phyloP scores from a whole-genome alignment of 805 yeast species.

The Starmerella potacharoeniae region DNA sequence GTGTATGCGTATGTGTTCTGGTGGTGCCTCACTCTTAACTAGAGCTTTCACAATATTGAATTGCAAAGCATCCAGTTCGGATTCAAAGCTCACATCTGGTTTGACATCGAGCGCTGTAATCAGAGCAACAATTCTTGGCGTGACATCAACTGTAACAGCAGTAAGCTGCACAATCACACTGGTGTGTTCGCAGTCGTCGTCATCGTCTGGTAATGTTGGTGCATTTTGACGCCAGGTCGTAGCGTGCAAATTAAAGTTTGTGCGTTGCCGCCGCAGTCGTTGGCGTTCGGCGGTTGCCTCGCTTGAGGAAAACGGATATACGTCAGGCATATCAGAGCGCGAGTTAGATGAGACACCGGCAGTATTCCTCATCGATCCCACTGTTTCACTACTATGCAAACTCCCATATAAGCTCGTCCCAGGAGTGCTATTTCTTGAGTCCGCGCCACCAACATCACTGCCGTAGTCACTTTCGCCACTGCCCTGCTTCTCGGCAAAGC shows the following conservation, averaged over 20 bases:
- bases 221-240: conserved; percentile 17
- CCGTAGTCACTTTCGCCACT: background rate
- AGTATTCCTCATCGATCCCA: background rate
- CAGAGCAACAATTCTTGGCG: conserved; percentile 37
- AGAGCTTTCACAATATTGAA: conserved; percentile 42
- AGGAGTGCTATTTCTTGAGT: background rate
- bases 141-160: conserved; percentile 35
- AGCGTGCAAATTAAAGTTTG: conserved; percentile 9
- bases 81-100: conserved; percentile 34
- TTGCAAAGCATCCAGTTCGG: conserved; percentile 56
- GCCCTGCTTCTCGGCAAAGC: background rate
- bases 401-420: background rate
- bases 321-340: conserved; percentile 1
- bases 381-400: background rate
- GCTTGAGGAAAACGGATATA: conserved; percentile 10
- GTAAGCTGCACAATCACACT: conserved; percentile 47
- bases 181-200: conserved; percentile 33
- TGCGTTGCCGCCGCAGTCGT: background rate
- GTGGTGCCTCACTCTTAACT: conserved; percentile 16
- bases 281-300: conserved; percentile 7
- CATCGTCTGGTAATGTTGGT: conserved; percentile 33
- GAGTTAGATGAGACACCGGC: background rate
- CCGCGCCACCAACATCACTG: background rate
- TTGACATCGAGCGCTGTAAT: conserved; percentile 32
- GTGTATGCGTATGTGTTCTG: conserved; percentile 3